Evolutionary conservation across 2,329 filamentous ascomycete species (phyloP), one percentile per base, ranked within the genome.

Genomic region (Exophiala dermatitidis): DNA sequence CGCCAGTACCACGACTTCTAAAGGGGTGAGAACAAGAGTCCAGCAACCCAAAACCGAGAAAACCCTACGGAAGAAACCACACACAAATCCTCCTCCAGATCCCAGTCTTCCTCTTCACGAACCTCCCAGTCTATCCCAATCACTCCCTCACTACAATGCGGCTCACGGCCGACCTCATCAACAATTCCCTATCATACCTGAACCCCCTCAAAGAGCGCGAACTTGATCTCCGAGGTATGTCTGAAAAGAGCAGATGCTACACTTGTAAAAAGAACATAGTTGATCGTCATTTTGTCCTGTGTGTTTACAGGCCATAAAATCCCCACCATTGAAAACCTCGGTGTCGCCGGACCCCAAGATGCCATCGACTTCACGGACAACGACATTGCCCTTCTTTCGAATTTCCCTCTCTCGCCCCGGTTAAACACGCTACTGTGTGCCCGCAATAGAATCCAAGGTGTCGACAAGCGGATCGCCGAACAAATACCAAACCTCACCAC

Each of bases 351-450:
- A 90, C 65, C 90, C 94, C 80, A 62, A 46, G 93, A 97, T 76
- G 84, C 88, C 62, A 94, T 98, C 77, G 93, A 98, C 75, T 85
- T 98, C 66, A 97, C 93, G 71, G 93, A 98, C 77, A 98, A 98
- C 72, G 90, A 96, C 72, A 91, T 98, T 66, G 83, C 88, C 64
- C 77, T 85, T 46, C 81, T 98, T 60, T 85, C 84, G 61, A 96
- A 96, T 74, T 95, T 98, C 69, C 93, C 93, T 2, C 82, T 95
- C 47, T 91, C 87, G 52, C 90, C 89, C 43, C 86, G 93, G 63
- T 78, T 97, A 65, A 86, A 83, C 63, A 95, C 89, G 19, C 81
- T 98, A 40, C 83, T 98, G 45, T 81, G 95, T 50, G 90, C 90
- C 50, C 84, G 90, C 60, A 98, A 98, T 73, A 85, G 93, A 63